Evolutionary conservation across 1,284 basidiomycete genomes (phyloP), one percentile per base, ranked within the genome.

Genomic region (Malassezia brasiliensis): DNA sequence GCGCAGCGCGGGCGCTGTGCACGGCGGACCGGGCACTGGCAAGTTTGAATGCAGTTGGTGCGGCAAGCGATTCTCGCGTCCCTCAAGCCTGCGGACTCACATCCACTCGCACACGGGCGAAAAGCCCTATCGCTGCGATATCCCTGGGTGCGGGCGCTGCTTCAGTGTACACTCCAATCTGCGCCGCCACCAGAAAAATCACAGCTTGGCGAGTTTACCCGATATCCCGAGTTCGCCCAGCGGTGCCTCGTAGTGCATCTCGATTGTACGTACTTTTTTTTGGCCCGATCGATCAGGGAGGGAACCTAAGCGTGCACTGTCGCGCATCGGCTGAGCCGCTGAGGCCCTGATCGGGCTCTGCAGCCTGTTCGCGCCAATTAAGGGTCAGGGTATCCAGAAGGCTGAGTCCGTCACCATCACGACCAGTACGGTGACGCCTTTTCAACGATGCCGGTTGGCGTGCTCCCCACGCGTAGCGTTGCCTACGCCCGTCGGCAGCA

Each of bases 111-210:
- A 72, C 54, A 73, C 70, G 2, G 70, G 70, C 8, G 70, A 72
- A 37, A 73, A 73, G 54, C 70, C 70, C 12, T 73, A 63, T 41
- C 63, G 65, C 8, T 73, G 70, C 58, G 62, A 65, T 38, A 61
- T 61, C 32, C 65, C 66, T 2, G 66, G 66, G 3, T 73, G 71
- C 41, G 67, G 69, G n/a, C 53, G 69, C 10, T 62, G 63, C 5
- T 73, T 73, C 52, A 70, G 68, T 50, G 71, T 73, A 6, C 69
- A 73, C 37, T 69, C 66, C 34, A 73, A 73, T 36, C 56, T 73
- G 31, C 59, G 71, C 12, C 61, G 71, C n/a, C 71, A 73, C 45
- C 67, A 70, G 50, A 68, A 67, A 38, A 64, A 61, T 28, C 70
- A 72, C 41, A 53, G 50, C 22, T 10, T 47, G 34, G 19, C 47